These are phyloP conservation scores for Aspergillus phoenicis DNA, from an alignment of 2,329 filamentous ascomycete species.

Conservation along the genomic window DNA sequence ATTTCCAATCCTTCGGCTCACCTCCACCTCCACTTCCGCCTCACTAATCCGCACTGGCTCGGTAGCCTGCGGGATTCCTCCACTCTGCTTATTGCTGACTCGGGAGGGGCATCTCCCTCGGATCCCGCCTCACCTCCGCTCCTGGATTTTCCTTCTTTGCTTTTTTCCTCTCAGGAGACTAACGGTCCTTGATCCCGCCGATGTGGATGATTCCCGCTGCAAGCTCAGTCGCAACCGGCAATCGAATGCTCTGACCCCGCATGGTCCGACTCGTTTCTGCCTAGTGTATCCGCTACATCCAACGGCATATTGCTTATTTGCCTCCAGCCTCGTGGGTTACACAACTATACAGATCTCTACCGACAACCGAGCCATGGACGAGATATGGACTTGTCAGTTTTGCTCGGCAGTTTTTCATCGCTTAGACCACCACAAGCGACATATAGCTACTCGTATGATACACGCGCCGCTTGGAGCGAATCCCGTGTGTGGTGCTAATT, in stretches of 20 bases:
- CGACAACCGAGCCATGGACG: slow-evolving; percentile 4
- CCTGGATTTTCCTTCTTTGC: not conserved
- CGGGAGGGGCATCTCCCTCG: not conserved
- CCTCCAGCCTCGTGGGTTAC: not conserved
- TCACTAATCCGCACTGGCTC: not conserved
- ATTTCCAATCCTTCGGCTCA: not conserved
- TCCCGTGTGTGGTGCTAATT: not conserved
- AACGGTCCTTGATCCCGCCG: not conserved
- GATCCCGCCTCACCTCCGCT: not conserved
- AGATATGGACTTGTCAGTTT: slow-evolving; percentile 27
- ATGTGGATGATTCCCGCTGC: not conserved
- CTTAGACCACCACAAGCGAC: slow-evolving; percentile 32
- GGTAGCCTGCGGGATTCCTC: not conserved
- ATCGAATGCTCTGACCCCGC: not conserved
- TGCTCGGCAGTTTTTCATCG: slow-evolving; percentile 31
- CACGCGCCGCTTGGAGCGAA: not conserved
- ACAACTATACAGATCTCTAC: not conserved
- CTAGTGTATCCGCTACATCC: not conserved
- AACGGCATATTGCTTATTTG: not conserved
- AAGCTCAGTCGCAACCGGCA: not conserved
- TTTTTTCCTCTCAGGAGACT: not conserved
- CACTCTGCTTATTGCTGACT: not conserved
- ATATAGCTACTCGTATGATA: slow-evolving; percentile 29
- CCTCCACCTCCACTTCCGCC: not conserved
- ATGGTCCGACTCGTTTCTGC: not conserved